Base-by-base conservation (phyloP, 2,329 filamentous ascomycete species). In the Cytospora piceicola region DNA sequence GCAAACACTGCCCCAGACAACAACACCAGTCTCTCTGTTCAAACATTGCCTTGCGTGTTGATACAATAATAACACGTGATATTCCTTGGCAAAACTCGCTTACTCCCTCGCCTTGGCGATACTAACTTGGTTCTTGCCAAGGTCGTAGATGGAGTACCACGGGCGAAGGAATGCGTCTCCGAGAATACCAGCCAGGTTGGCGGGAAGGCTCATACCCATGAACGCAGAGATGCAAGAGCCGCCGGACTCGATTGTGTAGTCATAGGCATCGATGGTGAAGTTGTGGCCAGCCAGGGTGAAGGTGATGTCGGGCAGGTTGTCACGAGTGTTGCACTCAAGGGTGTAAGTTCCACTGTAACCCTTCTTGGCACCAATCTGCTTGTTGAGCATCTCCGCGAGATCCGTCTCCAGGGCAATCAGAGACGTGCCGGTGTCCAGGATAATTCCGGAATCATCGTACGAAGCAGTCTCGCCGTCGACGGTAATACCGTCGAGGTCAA, bases 341-440 rank as follows among this genome's bases (percentile, higher is more conserved):
- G 89, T 91, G 86, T 97, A 99, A 83, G 99, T 95, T 74, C 95
- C 95, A 78, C 94, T 96, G 83, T 90, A 99, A 68, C 91, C 88
- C 88, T 98, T 99, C 89, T 96, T 97, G 72, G 95, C 95, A 70
- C 95, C 95, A 70, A 99, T 97, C 83, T 97, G 90, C 81, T 91
- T 90, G 87, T 99, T 99, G 81, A 99, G 85, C 70, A 99, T 90
- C 83, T 98, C 95, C 66, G 95, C 94, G 72, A 98, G 87, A 74
- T 92, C 90, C 73, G 87, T 90, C 73, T 95, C 95, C 65, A 99
- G 91, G 73, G 94, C 93, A 80, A 97, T 97, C 78, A 99, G 88
- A 57, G 96, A 99, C 76, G 95, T 99, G 74, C 95, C 95, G 64
- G 95, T 99, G 85, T 99, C 95, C 68, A 99, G 91, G 71, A 99